Evolutionary conservation across 331 rosid genomes (phyloP).

Genomic region (Malus hybrid): DNA sequence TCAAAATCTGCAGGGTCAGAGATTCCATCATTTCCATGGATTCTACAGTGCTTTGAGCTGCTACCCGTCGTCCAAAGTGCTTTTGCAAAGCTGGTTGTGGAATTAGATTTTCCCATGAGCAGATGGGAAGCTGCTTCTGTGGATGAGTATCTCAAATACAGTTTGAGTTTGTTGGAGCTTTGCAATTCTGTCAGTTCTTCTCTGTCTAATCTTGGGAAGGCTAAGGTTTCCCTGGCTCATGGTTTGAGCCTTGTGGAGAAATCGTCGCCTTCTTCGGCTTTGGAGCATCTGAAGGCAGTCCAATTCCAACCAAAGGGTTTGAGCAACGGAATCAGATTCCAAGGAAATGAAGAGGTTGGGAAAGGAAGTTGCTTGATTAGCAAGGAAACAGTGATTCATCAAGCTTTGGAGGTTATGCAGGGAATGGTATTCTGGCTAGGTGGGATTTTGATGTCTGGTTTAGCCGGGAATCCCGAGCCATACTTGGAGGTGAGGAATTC

Average conservation of each 20-base stretch:
- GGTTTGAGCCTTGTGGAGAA: slow-evolving; percentile 40
- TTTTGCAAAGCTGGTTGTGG: slow-evolving; percentile 53
- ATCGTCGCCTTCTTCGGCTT: slow-evolving; percentile 26
- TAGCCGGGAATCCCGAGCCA: slow-evolving; percentile 32
- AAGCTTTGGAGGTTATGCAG: slow-evolving; percentile 48
- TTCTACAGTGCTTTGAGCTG: slow-evolving; percentile 36
- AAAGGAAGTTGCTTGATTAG: slow-evolving; percentile 11
- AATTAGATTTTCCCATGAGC: slow-evolving; percentile 47
- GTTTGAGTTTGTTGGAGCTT: slow-evolving; percentile 38
- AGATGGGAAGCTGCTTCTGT: slow-evolving; percentile 43
- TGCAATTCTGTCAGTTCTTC: slow-evolving; percentile 43
- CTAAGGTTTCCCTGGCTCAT: slow-evolving; percentile 41
- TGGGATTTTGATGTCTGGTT: slow-evolving; percentile 48
- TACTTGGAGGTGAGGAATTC: slow-evolving; percentile 36
- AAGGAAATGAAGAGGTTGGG: slow-evolving; percentile 5
- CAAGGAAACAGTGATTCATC: slow-evolving; percentile 31
- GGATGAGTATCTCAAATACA: slow-evolving; percentile 51
- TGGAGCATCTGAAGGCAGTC: slow-evolving; percentile 36
- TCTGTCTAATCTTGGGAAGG: slow-evolving; percentile 39
- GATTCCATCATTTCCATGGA: slow-evolving; percentile 36
- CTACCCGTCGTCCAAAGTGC: slow-evolving; percentile 39
- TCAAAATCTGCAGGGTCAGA: slow-evolving; percentile 14
- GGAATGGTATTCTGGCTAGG: slow-evolving; percentile 44
- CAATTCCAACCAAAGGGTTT: slow-evolving; percentile 16
- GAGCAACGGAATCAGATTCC: slow-evolving; percentile 4